phyloP scores from a whole-genome alignment of 2,329 filamentous ascomycete species.

The Ophiostoma novo-ulmi region DNA sequence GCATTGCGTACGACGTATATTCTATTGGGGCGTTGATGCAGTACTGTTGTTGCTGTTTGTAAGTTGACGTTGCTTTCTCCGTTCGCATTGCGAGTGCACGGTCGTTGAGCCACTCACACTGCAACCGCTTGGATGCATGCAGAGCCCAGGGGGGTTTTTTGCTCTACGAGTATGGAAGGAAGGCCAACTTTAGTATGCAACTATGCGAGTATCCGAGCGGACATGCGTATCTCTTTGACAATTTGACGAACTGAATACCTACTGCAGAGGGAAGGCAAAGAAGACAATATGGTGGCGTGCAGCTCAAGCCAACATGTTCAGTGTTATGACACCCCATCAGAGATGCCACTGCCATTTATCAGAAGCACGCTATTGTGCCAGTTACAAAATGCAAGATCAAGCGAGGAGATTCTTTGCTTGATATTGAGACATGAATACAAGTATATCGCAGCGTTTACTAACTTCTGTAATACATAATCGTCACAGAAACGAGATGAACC shows the following conservation, averaged over 20 bases:
- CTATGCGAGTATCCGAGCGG: background rate
- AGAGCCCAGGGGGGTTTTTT: background rate
- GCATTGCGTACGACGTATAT: conserved; percentile 1
- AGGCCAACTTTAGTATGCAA: background rate
- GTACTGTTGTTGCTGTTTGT: background rate
- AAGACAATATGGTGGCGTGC: background rate
- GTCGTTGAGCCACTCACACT: background rate
- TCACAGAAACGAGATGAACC: background rate
- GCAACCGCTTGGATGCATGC: conserved; percentile 1
- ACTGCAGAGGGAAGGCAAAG: background rate
- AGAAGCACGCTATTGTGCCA: background rate
- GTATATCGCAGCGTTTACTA: no score
- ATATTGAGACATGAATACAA: no score
- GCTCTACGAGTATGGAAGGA: background rate
- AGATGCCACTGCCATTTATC: background rate
- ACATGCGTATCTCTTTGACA: background rate
- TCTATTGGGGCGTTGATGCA: background rate
- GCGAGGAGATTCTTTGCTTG: no score
- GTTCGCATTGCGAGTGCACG: conserved; percentile 2
- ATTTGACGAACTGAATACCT: background rate
- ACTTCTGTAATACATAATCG: no score
- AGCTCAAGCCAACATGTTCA: background rate
- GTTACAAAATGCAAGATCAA: background rate
- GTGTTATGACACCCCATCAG: background rate
- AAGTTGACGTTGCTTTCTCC: background rate